Evolutionary conservation across 352 stramenopile species (phyloP), one percentile per base, ranked within the genome.

Genomic region (Globisporangium paroecandrum): DNA sequence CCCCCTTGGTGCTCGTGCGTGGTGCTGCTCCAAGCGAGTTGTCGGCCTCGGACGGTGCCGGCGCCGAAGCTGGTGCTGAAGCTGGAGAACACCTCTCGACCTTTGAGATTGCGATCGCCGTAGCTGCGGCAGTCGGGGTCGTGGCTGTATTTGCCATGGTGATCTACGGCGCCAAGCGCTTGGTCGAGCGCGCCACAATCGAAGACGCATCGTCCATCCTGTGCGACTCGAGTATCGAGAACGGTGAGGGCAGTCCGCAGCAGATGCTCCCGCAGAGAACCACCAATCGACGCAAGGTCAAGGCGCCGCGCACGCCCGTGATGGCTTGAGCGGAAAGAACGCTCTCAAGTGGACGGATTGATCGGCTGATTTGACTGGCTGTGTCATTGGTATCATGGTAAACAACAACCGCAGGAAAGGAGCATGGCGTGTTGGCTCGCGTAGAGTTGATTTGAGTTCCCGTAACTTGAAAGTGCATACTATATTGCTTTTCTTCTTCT

Each of bases 141-240:
- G 43, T 59, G 41, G 10, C 64, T 18, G 25, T 69, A 7, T 63
- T 69, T 46, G 55, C 46, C 41, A 34, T 56, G 5, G 24, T 41
- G n/a, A 46, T 38, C 12, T 49, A 58, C 20, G 22, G 55, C 15
- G 27, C 43, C 20, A 69, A 51, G 13, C 64, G 64, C 8, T 18
- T 24, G 32, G 0, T 59, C 1, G 24, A 61, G 12, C 20, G 63
- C n/a, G 10, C n/a, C 1, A 41, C 27, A 22, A 10, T 12, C 24
- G 47, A 43, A 43, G 12, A 20, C 10, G 9, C 3, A 13, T 59
- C 7, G 15, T 60, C 55, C 20, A 27, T 46, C 29, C n/a, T 60
- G 55, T 10, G 8, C 7, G 29, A 60, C 15, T 5, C 36, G 7
- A 46, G 8, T 9, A 24, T 13, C 18, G 29, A 25, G 7, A 34